These are phyloP conservation scores for Macrocybe gigantea DNA, from an alignment of 768 basidiomycete genomes.

Conservation along the genomic window DNA sequence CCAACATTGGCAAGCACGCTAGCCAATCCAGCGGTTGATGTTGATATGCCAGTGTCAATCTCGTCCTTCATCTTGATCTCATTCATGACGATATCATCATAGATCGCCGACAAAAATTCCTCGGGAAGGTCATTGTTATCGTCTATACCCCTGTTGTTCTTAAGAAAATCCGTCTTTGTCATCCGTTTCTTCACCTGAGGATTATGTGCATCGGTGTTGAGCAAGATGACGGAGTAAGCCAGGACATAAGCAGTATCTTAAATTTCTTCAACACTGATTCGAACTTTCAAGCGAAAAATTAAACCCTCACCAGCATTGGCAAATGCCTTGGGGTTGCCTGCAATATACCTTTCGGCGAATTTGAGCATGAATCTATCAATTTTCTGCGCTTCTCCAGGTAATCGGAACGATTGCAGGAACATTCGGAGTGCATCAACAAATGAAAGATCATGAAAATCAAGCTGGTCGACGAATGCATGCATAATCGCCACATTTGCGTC, in stretches of 20 bases:
- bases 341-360: slow-evolving; percentile 95
- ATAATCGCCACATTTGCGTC: slow-evolving; percentile 87
- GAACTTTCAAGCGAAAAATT: too few species aligned
- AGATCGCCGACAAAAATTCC: slow-evolving; percentile 72
- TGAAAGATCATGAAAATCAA: slow-evolving; percentile 75
- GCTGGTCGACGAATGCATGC: slow-evolving; percentile 94
- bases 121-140: slow-evolving; percentile 86
- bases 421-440: slow-evolving; percentile 89
- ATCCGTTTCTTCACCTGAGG: slow-evolving; percentile 93
- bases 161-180: slow-evolving; percentile 87
- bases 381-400: slow-evolving; percentile 97
- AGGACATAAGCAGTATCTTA: slow-evolving; percentile 91
- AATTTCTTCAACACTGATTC: background rate
- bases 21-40: slow-evolving; percentile 66
- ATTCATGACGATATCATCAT: slow-evolving; percentile 84
- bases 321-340: slow-evolving; percentile 81
- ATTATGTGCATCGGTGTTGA: slow-evolving; percentile 97
- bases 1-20: slow-evolving; percentile 85
- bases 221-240: slow-evolving; percentile 91
- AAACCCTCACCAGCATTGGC: slow-evolving; percentile 79
- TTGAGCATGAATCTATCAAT: slow-evolving; percentile 99
- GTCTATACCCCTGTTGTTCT: slow-evolving; percentile 96
- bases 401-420: slow-evolving; percentile 92
- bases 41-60: slow-evolving; percentile 51
- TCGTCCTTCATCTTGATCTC: slow-evolving; percentile 99